Base-by-base conservation (phyloP, 345 rosid species). In the Sonneratia alba region DNA sequence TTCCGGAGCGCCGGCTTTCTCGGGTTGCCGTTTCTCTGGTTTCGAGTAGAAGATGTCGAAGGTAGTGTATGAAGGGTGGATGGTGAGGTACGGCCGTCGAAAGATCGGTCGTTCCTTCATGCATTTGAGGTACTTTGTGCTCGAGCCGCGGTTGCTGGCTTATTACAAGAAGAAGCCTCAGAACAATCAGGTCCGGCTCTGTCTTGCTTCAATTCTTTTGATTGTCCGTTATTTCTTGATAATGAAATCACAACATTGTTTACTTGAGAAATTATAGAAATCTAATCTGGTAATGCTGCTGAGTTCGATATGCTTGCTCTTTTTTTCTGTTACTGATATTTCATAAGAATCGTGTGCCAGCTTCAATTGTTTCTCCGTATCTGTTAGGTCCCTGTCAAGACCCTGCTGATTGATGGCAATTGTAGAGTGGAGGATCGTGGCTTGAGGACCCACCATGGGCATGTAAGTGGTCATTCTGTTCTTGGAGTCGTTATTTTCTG, bases 401-500 rank as follows among this genome's bases (percentile, higher is more conserved):
- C 98, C 21, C 67, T 96, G 83, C 76, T 96, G 55, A 86, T 96
- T 69, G 99, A 92, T 77, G 99, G 99, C 19, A 96, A 89, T 76
- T 96, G 97, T 85, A 85, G 99, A 77, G 99, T 92, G 76, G 99
- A 96, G 80, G 99, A 96, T 85, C 96, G 98, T 36, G 99, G 99
- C 70, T 83, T 96, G 92, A 92, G 92, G 96, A 89, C 92, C 37
- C 99, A 96, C 34, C 98, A 92, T 75, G 97, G 98, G 69, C 94
- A 86, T 80, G 99, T 96, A 75, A 87, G 97, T 85, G 45, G 53
- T 42, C 45, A 9, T 42, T 42, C 45, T 61, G 36, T 61, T 61
- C 15, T 61, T 61, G 16, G 36, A 61, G 45, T 73, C 62, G 1
- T 73, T 45, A 21, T 68, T 77, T 15, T 59, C 21, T 7, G 49